These are phyloP conservation scores for Acacia acuminata DNA, from an alignment of 306 rosid genomes.

Conservation along the genomic window DNA sequence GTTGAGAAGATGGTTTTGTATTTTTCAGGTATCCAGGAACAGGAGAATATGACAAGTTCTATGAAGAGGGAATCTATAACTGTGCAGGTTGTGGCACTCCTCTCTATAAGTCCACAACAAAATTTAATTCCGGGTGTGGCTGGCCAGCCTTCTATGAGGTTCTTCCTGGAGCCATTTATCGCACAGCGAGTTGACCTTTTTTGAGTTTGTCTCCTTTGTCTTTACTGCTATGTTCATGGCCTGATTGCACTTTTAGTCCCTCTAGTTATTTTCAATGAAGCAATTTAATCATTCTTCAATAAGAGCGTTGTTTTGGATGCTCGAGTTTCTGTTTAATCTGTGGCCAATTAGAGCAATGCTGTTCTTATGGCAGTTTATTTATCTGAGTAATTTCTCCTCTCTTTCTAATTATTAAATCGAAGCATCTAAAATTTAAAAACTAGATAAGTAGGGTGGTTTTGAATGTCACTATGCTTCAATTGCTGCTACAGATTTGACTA, in stretches of 20 bases:
- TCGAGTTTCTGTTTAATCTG: not conserved
- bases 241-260: not conserved
- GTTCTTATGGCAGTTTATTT: not conserved
- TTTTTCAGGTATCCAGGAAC: conserved; percentile 69
- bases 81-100: conserved; percentile 62
- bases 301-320: not conserved
- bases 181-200: conserved; percentile 37
- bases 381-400: not conserved
- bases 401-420: not conserved
- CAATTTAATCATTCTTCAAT: not conserved
- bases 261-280: not conserved
- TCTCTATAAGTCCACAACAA: conserved; percentile 57
- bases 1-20: not conserved
- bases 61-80: conserved; percentile 66
- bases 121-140: conserved; percentile 81
- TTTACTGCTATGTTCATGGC: not conserved
- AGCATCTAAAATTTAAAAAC: not conserved
- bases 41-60: conserved; percentile 74
- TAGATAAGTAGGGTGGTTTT: not conserved
- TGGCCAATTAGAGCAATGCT: not conserved
- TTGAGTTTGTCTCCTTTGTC: not conserved
- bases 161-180: conserved; percentile 75
- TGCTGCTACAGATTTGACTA: not conserved
- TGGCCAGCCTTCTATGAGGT: conserved; percentile 92
- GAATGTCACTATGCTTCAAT: not conserved